Percentiles rank a stretch among this genome's conserved stretches.
Conservation (phyloP, 345 rosid genomes). For the Eucalyptus camaldulensis region DNA sequence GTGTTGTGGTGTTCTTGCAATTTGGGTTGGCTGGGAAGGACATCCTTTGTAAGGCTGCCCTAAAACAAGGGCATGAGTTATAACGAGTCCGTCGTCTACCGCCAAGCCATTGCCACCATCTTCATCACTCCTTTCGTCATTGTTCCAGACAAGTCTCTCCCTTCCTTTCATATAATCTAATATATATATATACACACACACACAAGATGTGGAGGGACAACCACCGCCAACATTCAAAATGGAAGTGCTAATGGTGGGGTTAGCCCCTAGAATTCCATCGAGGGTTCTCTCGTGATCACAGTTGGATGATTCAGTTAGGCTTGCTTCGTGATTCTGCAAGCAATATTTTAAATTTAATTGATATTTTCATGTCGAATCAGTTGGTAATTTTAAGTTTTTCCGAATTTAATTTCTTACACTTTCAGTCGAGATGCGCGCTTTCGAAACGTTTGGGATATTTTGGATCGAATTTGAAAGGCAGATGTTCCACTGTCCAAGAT, state of each 20-base stretch:
- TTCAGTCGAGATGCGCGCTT: too few species aligned
- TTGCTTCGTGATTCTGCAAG: slow-evolving; percentile 50
- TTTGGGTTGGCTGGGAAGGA: slow-evolving; percentile 86
- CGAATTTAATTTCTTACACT: background rate
- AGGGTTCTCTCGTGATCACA: slow-evolving; percentile 59
- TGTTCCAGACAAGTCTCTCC: slow-evolving; percentile 43
- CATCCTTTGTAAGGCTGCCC: slow-evolving; percentile 51
- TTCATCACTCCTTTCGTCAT: slow-evolving; percentile 70
- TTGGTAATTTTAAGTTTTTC: background rate
- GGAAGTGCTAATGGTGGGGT: slow-evolving; percentile 1
- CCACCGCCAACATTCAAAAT: background rate
- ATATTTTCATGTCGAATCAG: background rate
- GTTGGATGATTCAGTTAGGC: slow-evolving; percentile 68
- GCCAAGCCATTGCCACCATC: slow-evolving; percentile 71
- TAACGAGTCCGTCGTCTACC: slow-evolving; percentile 65
- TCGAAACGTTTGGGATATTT: too few species aligned
- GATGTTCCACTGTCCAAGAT: too few species aligned
- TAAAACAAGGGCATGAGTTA: slow-evolving; percentile 80
- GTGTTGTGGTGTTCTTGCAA: slow-evolving; percentile 59
- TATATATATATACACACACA: too few species aligned
- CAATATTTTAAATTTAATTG: background rate
- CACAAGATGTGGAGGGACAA: slow-evolving; percentile 9
- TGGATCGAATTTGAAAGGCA: too few species aligned
- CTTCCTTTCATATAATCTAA: background rate
- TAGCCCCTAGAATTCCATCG: slow-evolving; percentile 34